Conservation (phyloP, 2,329 filamentous ascomycete species). For the Ophiostoma populinum region DNA sequence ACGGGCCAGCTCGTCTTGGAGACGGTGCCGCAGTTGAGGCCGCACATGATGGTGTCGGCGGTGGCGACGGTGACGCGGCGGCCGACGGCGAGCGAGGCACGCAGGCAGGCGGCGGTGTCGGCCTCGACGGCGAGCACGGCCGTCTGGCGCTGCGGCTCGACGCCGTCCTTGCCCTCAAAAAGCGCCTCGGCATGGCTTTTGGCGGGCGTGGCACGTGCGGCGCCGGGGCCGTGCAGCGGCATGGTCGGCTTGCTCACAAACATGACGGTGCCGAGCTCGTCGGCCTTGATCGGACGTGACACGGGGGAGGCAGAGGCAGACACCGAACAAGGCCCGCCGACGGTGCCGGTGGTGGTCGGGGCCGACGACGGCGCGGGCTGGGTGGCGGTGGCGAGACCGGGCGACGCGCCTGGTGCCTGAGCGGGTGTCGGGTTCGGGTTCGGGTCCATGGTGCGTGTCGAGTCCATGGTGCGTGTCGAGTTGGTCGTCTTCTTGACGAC, state of each 20-base stretch:
- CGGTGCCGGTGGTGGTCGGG: too few species aligned
- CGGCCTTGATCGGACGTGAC: too few species aligned
- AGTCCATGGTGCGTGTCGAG: background rate
- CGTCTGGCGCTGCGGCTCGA: conserved; percentile 12
- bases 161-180: background rate
- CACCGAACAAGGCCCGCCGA: too few species aligned
- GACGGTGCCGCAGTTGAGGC: conserved; percentile 55
- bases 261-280: too few species aligned
- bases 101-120: conserved; percentile 42
- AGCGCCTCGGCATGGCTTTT: conserved; percentile 1
- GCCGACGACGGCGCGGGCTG: too few species aligned
- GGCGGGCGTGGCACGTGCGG: background rate
- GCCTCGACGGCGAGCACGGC: conserved; percentile 53
- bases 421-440: too few species aligned
- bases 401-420: too few species aligned
- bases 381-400: too few species aligned
- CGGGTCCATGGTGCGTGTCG: background rate
- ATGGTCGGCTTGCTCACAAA: too few species aligned
- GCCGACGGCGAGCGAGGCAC: conserved; percentile 32
- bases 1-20: conserved; percentile 48
- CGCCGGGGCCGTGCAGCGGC: too few species aligned
- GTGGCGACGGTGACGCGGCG: conserved; percentile 33
- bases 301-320: too few species aligned
- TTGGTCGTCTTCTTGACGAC: background rate
- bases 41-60: conserved; percentile 51